Evolutionary conservation across 345 rosid species (phyloP).

Genomic region (rapeseed (Brassica napus)): DNA sequence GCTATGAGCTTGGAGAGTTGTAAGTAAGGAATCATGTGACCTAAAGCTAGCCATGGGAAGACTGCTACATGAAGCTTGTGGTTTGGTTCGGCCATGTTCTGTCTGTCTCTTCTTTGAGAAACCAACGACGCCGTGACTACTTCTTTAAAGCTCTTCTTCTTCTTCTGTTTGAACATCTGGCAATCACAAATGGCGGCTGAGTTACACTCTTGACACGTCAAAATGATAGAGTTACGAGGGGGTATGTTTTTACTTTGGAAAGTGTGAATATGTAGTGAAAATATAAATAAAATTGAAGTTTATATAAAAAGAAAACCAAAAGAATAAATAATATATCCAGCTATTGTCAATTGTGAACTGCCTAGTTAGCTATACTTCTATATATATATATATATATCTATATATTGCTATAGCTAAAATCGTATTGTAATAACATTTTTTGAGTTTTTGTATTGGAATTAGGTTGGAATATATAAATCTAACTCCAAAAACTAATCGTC

Average conservation of each 20-base stretch:
- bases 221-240: not conserved
- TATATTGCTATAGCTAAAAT: no score
- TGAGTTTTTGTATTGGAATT: no score
- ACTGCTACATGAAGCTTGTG: not conserved
- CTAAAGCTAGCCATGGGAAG: constrained; percentile 9
- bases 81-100: not conserved
- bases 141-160: not conserved
- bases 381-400: no score
- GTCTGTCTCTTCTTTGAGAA: not conserved
- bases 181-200: not conserved
- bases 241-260: not conserved
- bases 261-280: not conserved
- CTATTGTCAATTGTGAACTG: no score
- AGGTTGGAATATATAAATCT: no score
- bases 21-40: constrained; percentile 4
- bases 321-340: no score
- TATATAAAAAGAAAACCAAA: no score
- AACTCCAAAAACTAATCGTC: no score
- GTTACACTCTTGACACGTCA: not conserved
- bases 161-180: not conserved
- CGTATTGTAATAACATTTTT: no score
- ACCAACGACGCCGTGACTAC: not conserved
- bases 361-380: no score
- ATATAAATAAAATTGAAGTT: not conserved
- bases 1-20: constrained; percentile 4